These are phyloP conservation scores for Candida hispaniensis DNA, from an alignment of 805 yeast species.

Conservation along the genomic window DNA sequence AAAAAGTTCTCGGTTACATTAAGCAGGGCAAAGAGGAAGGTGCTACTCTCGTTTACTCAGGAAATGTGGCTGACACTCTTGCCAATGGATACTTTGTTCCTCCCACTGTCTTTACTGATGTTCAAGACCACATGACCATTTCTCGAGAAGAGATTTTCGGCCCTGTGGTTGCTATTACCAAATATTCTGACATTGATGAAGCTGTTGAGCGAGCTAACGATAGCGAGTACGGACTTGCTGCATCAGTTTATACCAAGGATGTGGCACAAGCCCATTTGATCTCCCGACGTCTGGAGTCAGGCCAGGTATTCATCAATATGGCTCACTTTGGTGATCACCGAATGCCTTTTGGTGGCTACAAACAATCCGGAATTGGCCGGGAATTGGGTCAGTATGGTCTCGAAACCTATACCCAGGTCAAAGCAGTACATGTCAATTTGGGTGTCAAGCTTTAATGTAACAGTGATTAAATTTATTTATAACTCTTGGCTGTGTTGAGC, in stretches of 20 bases:
- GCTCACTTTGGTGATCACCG: constrained; percentile 56
- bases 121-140: constrained; percentile 52
- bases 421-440: constrained; percentile 67
- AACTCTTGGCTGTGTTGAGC: too few relatives aligned
- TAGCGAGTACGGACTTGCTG: constrained; percentile 74
- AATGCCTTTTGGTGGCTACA: constrained; percentile 77
- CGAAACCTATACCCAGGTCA: constrained; percentile 58
- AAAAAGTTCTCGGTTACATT: constrained; percentile 64
- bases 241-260: constrained; percentile 65
- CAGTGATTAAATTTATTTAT: too few relatives aligned
- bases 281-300: constrained; percentile 52
- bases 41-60: constrained; percentile 73
- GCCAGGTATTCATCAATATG: constrained; percentile 64
- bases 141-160: constrained; percentile 83
- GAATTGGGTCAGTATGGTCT: constrained; percentile 72
- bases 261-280: constrained; percentile 52
- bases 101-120: constrained; percentile 71
- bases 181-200: constrained; percentile 56
- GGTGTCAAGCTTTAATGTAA: constrained; percentile 24
- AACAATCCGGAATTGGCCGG: constrained; percentile 70
- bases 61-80: constrained; percentile 39
- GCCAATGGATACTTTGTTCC: constrained; percentile 52
- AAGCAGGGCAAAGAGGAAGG: constrained; percentile 74
- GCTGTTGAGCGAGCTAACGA: constrained; percentile 61
- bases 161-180: constrained; percentile 68